phyloP scores from a whole-genome alignment of 805 yeast genomes.

The Starmerella sp. region DNA sequence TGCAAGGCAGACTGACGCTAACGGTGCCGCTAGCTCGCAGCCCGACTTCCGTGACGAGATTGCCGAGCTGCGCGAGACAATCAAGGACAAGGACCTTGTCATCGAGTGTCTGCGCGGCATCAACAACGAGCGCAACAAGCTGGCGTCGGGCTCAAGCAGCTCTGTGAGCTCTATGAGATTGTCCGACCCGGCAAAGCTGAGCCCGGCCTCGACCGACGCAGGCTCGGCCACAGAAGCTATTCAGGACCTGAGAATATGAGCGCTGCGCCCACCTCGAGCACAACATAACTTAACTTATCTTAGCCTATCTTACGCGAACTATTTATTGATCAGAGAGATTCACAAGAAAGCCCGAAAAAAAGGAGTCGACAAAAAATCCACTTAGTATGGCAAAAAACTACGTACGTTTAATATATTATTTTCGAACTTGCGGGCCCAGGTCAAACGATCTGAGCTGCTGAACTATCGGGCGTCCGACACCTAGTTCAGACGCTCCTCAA shows the following conservation, averaged over 20 bases:
- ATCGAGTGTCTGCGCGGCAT: constrained; percentile 9
- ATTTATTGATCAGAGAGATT: not conserved
- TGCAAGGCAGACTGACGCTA: not conserved
- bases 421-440: not conserved
- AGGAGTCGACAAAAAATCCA: not conserved
- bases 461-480: not conserved
- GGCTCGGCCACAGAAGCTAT: constrained; percentile 4
- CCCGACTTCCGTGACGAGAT: constrained; percentile 61
- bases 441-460: constrained; percentile 19
- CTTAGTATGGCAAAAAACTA: constrained; percentile 9
- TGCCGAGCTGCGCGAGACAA: constrained; percentile 42
- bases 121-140: constrained; percentile 1
- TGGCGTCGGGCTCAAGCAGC: not conserved
- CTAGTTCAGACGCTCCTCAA: constrained; percentile 66
- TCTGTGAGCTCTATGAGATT: not conserved
- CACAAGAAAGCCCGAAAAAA: not conserved
- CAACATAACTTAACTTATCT: no score
- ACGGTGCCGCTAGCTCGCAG: constrained; percentile 21
- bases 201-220: not conserved
- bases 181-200: not conserved
- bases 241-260: constrained; percentile 10
- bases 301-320: not conserved
- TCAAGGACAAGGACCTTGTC: constrained; percentile 12
- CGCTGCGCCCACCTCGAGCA: not conserved
- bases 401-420: constrained; percentile 4